Percentiles rank a stretch among this genome's conserved stretches.
phyloP scores from a whole-genome alignment of 805 yeast species.

The Priceomyces medius region DNA sequence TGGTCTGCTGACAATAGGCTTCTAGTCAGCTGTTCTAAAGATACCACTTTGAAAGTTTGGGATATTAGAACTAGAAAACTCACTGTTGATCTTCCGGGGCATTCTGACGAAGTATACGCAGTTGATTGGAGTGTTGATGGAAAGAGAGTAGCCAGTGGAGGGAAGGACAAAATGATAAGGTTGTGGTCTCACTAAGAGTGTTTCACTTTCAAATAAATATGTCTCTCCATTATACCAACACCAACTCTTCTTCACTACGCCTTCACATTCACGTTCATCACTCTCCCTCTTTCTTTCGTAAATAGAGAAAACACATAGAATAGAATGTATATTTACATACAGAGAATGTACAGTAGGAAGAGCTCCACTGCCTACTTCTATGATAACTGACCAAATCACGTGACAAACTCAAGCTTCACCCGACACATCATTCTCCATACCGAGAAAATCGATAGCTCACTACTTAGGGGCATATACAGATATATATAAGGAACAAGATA shows the following conservation, averaged over 20 bases:
- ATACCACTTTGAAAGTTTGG: constrained; percentile 96
- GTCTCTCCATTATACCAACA: too few relatives aligned
- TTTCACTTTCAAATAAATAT: too few relatives aligned
- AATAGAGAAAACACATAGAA: too few relatives aligned
- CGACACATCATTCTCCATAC: neutral
- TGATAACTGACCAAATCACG: too few relatives aligned
- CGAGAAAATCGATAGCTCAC: constrained; percentile 1
- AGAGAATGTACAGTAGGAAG: too few relatives aligned
- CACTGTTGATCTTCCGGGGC: constrained; percentile 91
- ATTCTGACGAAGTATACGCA: constrained; percentile 91
- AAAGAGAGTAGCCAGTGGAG: constrained; percentile 91
- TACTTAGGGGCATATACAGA: neutral
- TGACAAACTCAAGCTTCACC: too few relatives aligned
- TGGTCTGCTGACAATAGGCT: constrained; percentile 96
- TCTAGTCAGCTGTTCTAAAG: constrained; percentile 91
- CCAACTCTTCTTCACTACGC: too few relatives aligned
- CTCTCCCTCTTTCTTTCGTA: too few relatives aligned
- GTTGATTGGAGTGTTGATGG: constrained; percentile 99
- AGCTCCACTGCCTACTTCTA: too few relatives aligned
- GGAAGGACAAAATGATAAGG: constrained; percentile 91
- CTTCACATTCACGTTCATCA: too few relatives aligned
- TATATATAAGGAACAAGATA: neutral
- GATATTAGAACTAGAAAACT: constrained; percentile 84
- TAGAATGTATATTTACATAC: too few relatives aligned
- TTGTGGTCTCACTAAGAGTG: constrained; percentile 88